phyloP scores from a whole-genome alignment of 441 rosid genomes.

The Gossypium trilobum region DNA sequence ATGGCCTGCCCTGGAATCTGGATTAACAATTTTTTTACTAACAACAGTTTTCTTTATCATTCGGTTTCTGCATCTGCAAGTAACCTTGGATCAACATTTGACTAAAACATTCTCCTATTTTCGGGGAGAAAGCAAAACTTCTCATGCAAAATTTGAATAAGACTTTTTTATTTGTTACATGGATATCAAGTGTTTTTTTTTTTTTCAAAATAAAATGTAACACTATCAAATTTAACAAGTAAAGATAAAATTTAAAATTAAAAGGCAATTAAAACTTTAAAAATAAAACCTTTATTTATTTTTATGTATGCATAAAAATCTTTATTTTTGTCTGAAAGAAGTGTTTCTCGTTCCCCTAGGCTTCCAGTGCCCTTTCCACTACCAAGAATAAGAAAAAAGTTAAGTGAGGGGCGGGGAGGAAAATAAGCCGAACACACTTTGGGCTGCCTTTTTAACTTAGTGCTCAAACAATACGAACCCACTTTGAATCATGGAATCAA shows the following conservation, averaged over 20 bases:
- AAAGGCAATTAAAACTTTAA: no score
- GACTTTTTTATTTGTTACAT: no score
- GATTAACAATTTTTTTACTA: background rate
- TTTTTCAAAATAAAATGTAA: no score
- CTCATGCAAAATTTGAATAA: background rate
- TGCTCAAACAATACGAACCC: constrained; percentile 25
- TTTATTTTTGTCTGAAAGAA: background rate
- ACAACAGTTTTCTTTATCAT: background rate
- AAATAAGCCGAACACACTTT: background rate
- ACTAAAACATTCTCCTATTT: background rate
- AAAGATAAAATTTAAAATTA: no score
- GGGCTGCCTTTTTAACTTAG: constrained; percentile 17
- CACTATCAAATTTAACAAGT: no score
- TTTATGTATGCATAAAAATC: background rate
- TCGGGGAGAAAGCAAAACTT: background rate
- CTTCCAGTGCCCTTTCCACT: constrained; percentile 25
- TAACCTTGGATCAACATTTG: background rate
- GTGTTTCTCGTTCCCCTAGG: background rate
- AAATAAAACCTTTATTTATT: no score
- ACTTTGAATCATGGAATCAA: constrained; percentile 18
- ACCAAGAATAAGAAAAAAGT: constrained; percentile 11
- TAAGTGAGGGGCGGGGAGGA: background rate
- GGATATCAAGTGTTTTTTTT: no score
- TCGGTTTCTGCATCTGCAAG: background rate
- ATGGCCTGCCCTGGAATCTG: background rate